These are phyloP conservation scores for Amauroascus niger DNA, from an alignment of 2,329 filamentous ascomycete genomes.

Conservation along the genomic window DNA sequence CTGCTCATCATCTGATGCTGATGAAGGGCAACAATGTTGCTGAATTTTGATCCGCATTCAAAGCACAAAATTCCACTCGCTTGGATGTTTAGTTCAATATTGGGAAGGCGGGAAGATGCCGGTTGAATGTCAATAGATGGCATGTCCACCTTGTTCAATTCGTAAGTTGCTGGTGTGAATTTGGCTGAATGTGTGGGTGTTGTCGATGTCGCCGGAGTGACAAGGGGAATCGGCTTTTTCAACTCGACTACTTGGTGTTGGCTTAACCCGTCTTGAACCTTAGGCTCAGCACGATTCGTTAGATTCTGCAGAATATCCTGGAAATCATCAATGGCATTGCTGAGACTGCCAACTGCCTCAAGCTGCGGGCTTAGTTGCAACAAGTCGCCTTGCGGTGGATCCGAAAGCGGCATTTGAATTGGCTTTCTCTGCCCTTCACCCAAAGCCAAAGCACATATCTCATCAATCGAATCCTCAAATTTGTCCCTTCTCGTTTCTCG, in stretches of 20 bases:
- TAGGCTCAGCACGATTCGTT: background rate
- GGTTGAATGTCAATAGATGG: background rate
- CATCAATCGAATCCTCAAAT: background rate
- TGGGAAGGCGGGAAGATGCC: background rate
- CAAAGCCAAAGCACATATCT: background rate
- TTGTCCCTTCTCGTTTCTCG: background rate
- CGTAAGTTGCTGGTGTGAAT: background rate
- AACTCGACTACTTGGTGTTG: background rate
- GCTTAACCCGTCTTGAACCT: background rate
- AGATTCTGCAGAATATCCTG: background rate
- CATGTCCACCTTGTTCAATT: background rate
- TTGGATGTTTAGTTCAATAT: background rate
- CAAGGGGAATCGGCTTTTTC: background rate
- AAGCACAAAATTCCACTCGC: slow-evolving; percentile 12
- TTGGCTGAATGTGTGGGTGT: background rate
- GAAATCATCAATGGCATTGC: slow-evolving; percentile 1
- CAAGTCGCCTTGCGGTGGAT: background rate
- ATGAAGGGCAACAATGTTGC: slow-evolving; percentile 13
- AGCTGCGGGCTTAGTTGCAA: background rate
- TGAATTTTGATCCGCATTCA: slow-evolving; percentile 12
- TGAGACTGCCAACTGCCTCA: background rate
- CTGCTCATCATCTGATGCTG: slow-evolving; percentile 16
- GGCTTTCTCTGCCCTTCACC: background rate
- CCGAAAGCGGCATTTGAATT: background rate
- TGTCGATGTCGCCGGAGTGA: background rate